Conservation (phyloP, 2,329 filamentous ascomycete genomes). For the Venturia asperata region DNA sequence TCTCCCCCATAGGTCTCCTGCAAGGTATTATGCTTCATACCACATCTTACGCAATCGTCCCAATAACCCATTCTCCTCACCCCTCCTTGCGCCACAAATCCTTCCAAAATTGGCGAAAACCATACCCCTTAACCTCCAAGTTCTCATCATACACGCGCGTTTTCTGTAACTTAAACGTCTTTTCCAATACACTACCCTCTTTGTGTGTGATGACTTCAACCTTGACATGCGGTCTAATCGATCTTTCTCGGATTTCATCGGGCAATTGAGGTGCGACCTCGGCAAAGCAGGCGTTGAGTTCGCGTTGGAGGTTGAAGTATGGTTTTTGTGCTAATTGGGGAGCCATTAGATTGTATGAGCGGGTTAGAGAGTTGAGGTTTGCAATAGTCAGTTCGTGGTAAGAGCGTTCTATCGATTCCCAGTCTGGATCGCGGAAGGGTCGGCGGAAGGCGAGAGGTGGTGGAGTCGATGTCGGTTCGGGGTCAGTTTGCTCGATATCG, state of each 20-base stretch:
- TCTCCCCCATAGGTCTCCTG: no score
- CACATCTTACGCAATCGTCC: background rate
- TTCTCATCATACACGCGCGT: constrained; percentile 66
- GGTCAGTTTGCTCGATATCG: constrained; percentile 23
- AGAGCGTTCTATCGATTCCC: constrained; percentile 63
- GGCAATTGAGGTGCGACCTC: constrained; percentile 76
- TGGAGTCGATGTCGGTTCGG: constrained; percentile 15
- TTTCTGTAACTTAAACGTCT: constrained; percentile 45
- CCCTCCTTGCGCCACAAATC: constrained; percentile 40
- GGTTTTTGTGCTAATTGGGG: constrained; percentile 88
- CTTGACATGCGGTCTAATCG: constrained; percentile 41
- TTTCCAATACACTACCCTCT: constrained; percentile 53
- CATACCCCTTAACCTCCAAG: constrained; percentile 60
- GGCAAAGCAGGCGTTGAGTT: constrained; percentile 73
- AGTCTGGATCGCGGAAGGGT: constrained; percentile 72
- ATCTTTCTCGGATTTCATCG: constrained; percentile 63
- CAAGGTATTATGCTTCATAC: no score
- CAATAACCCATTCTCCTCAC: background rate
- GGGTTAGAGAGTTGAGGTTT: constrained; percentile 70
- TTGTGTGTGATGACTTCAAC: constrained; percentile 38
- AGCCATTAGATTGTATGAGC: constrained; percentile 92
- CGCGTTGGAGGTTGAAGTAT: constrained; percentile 76
- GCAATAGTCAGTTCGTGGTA: constrained; percentile 72
- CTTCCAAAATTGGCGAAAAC: constrained; percentile 81
- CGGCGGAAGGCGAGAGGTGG: constrained; percentile 31